Base-by-base conservation (phyloP, 2,329 filamentous ascomycete genomes). In the Sphaerulina vaccinii region DNA sequence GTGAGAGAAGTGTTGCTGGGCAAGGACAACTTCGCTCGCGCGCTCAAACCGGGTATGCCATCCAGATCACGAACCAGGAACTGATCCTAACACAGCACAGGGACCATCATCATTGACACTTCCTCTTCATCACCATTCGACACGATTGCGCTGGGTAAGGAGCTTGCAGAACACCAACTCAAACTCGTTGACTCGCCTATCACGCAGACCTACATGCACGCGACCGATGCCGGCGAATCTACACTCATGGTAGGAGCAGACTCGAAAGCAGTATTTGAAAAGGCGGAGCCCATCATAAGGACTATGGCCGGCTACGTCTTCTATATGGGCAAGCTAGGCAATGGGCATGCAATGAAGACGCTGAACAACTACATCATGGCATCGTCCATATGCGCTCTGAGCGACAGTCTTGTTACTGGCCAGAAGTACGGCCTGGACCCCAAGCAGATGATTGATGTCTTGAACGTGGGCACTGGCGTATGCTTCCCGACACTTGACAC, bases 381-480 rank as follows among this genome's bases (percentile, higher is more conserved):
- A 2, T 64, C 62, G 9, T 65, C 64, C 15, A 68, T 70, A 11
- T 65, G 64, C 41, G 67, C 66, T 5, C 51, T 68, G 3, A 60
- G 58, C 41, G 67, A 68, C 42, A 62, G 62, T 27, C 41, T 70
- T 4, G 61, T 69, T 0, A 65, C 65, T 2, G 69, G 68, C 1
- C 66, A 69, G 46, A 70, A 70, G 48, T 68, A 66, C 39, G 69
- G 69, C 1, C 59, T 70, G 1, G 64, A 70, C 47, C 69, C 68
- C 8, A 63, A 69, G 38, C 64, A 62, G 19, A 73, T 73, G 70
- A 67, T 73, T 41, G 69, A 73, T 41, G 70, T 70, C 3, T 60
- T 73, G 43, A 73, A 73, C 49, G 69, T 73, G 3, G 71, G 71
- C 5, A 73, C 71, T 0, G 71, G 71, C 2, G 63, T 68, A 2